A percentile compares a stretch with the other conserved stretches of the same genome.
Conservation (phyloP, 1,284 basidiomycete genomes). For the Tremellales sp. region DNA sequence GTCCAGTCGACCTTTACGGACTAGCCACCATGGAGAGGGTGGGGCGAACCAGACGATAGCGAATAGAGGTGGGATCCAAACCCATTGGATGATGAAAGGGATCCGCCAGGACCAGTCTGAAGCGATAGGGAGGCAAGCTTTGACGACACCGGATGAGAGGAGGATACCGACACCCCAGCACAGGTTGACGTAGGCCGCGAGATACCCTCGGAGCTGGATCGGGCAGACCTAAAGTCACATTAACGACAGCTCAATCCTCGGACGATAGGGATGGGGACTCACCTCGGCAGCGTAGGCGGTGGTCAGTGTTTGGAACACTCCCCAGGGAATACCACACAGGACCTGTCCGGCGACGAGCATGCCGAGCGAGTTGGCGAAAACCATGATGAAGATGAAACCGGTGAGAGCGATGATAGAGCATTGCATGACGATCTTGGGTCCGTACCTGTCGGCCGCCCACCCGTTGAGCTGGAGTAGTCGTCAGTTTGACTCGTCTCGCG, state of each 20-base stretch:
- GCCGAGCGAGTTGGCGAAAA: constrained; percentile 22
- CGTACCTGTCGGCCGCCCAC: constrained; percentile 41
- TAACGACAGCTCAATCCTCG: constrained; percentile 3
- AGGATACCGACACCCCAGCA: constrained; percentile 15
- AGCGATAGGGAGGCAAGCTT: constrained; percentile 12
- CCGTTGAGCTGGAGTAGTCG: constrained; percentile 26
- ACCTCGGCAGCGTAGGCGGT: neutral
- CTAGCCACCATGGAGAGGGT: constrained; percentile 49
- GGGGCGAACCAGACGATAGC: constrained; percentile 18
- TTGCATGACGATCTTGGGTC: constrained; percentile 44
- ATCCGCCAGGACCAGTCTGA: constrained; percentile 15
- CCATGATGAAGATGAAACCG: constrained; percentile 31
- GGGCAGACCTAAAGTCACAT: constrained; percentile 48
- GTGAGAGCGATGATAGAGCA: constrained; percentile 29
- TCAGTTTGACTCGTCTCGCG: neutral
- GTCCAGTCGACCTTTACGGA: constrained; percentile 48
- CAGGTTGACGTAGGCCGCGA: constrained; percentile 46
- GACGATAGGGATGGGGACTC: neutral
- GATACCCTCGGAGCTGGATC: constrained; percentile 43
- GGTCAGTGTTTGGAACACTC: constrained; percentile 9
- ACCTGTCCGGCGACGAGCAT: constrained; percentile 46
- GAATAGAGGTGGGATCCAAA: constrained; percentile 20
- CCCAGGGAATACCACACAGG: constrained; percentile 27
- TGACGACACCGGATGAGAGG: constrained; percentile 21
- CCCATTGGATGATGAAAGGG: constrained; percentile 27